A percentile compares a stretch with the other conserved stretches of the same genome.
Conservation (phyloP, 345 rosid genomes). For the Citrus australasica region DNA sequence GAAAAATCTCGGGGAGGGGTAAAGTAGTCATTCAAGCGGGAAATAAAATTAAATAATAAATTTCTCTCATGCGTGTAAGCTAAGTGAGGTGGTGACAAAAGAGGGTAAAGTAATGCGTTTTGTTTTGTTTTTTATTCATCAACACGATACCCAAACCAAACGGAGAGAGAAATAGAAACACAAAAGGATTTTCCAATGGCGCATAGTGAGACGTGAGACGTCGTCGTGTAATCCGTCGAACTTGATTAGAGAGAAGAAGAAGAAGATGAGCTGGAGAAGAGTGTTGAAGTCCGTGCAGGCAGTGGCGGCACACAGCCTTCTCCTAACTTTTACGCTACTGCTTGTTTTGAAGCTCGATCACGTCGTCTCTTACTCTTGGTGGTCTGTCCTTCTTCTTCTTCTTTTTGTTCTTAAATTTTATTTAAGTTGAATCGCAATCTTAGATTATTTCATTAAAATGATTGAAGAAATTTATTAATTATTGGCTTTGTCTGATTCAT, state of each 20-base stretch:
- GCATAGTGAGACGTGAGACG: constrained; percentile 4
- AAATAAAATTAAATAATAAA: not conserved
- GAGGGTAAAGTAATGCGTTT: constrained; percentile 17
- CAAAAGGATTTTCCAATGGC: constrained; percentile 1
- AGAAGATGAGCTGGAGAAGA: constrained; percentile 77
- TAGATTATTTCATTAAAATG: not conserved
- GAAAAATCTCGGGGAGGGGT: not conserved
- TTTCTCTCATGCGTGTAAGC: constrained; percentile 20
- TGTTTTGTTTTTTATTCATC: constrained; percentile 34
- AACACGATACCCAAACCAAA: not conserved
- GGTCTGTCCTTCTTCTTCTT: constrained; percentile 39
- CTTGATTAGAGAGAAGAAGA: constrained; percentile 8
- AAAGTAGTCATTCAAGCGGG: not conserved
- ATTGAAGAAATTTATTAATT: not conserved
- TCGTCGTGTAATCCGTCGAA: not conserved
- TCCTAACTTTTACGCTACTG: constrained; percentile 63
- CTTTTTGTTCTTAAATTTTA: not conserved
- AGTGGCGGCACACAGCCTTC: constrained; percentile 69
- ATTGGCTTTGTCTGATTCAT: not conserved
- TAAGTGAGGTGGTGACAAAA: not conserved
- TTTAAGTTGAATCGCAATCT: not conserved
- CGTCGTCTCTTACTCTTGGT: constrained; percentile 65
- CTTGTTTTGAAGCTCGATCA: constrained; percentile 75
- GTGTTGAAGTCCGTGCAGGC: constrained; percentile 87
- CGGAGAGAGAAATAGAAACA: not conserved